A percentile compares a stretch with the other conserved stretches of the same genome.
These are phyloP conservation scores for Chiua virens DNA, from an alignment of 768 basidiomycete genomes.

Conservation along the genomic window DNA sequence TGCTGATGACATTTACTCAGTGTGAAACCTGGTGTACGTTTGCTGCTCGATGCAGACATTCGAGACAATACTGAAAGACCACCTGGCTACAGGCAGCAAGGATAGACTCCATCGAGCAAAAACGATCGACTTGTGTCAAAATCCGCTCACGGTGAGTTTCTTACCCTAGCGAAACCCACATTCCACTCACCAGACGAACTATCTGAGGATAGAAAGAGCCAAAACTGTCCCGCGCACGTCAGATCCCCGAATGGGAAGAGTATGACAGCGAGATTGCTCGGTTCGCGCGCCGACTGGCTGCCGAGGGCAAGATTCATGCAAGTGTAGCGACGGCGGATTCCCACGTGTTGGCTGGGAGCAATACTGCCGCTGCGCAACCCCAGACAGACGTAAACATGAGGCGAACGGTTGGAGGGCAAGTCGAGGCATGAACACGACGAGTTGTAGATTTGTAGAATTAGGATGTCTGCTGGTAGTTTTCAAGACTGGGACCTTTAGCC, in stretches of 20 bases:
- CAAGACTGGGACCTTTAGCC: too few species aligned
- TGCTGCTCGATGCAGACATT: neutral
- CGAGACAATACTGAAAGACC: neutral
- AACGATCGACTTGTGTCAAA: slow-evolving; percentile 95
- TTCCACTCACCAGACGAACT: slow-evolving; percentile 1
- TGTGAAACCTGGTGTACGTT: slow-evolving; percentile 97
- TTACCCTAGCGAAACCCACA: neutral
- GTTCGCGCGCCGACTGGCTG: slow-evolving; percentile 72
- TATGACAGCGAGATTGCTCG: slow-evolving; percentile 90
- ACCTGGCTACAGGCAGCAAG: slow-evolving; percentile 60
- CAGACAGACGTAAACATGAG: neutral
- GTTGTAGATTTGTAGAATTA: slow-evolving; percentile 10
- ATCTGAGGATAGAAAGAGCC: slow-evolving; percentile 80
- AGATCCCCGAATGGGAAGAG: slow-evolving; percentile 97
- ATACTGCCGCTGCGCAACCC: slow-evolving; percentile 23
- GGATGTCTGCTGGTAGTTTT: neutral
- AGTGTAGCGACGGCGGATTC: slow-evolving; percentile 67
- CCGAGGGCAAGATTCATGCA: slow-evolving; percentile 67
- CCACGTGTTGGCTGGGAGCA: slow-evolving; percentile 60
- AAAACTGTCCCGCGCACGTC: slow-evolving; percentile 87
- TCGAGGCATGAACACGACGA: slow-evolving; percentile 15
- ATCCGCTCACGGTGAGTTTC: slow-evolving; percentile 80
- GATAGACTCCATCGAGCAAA: slow-evolving; percentile 77
- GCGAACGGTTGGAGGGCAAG: neutral
- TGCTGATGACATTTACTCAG: slow-evolving; percentile 37